Conservation (phyloP, 176 grass and related monocot species). For the Oryza officinalis region DNA sequence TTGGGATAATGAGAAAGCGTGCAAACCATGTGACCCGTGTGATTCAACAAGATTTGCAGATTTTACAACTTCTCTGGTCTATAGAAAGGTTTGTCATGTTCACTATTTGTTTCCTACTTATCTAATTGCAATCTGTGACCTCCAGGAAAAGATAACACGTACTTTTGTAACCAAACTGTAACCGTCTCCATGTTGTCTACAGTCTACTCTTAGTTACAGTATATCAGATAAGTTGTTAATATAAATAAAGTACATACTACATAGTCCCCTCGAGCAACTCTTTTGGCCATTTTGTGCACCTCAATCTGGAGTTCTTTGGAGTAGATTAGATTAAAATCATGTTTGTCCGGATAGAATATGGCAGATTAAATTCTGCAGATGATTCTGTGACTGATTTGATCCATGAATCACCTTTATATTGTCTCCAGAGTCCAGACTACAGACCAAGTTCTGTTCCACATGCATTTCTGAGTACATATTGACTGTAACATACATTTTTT, state of each 20-base stretch:
- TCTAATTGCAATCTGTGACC: background rate
- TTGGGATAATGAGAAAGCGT: background rate
- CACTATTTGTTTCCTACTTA: background rate
- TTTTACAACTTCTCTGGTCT: background rate
- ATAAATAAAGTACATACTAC: background rate
- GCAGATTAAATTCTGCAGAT: background rate
- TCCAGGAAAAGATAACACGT: no score
- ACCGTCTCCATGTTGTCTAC: background rate
- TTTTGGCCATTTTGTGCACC: background rate
- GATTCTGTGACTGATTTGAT: background rate
- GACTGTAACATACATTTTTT: background rate
- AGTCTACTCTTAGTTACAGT: background rate
- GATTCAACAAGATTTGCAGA: background rate
- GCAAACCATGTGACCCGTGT: background rate
- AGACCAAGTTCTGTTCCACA: background rate
- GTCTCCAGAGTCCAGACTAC: background rate
- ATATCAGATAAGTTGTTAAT: background rate
- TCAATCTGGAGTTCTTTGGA: background rate
- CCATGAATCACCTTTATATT: background rate
- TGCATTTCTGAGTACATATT: background rate
- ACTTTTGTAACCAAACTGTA: background rate
- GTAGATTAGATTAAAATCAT: background rate
- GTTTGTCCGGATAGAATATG: background rate
- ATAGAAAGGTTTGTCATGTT: background rate
- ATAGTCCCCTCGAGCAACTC: background rate